Evolutionary conservation across 768 basidiomycete genomes (phyloP), one percentile per base, ranked within the genome.

Genomic region (Mrakia gelida): DNA sequence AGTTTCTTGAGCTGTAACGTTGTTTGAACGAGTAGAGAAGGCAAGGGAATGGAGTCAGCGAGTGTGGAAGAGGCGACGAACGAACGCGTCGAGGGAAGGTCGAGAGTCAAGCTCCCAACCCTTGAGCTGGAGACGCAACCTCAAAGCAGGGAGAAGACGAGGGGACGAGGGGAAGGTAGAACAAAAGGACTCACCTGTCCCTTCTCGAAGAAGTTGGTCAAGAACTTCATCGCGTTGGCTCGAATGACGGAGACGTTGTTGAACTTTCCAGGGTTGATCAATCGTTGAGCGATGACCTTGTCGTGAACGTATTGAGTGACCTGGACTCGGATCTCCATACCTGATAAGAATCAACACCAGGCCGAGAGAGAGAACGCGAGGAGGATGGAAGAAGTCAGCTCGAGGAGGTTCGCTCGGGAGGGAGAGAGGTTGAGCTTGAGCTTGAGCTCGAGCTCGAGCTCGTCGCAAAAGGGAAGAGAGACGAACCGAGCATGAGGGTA

Each of bases 141-240:
- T n/a, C n/a, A n/a, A n/a, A n/a, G n/a, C n/a, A n/a, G n/a, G n/a
- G n/a, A n/a, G n/a, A n/a, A n/a, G n/a, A n/a, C n/a, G n/a, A n/a
- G n/a, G n/a, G n/a, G n/a, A n/a, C 38, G 59, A 26, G 59, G 9
- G 8, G 30, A 28, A 11, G 34, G 28, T 5, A n/a, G 16, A 10
- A 30, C 23, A 1, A 10, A 2, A 16, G 30, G 15, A 82, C 85
- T 78, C 71, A 86, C 85, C 82, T 96, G 96, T 77, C 91, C 91
- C 83, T 95, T 95, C 32, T 88, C 83, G 84, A 99, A 97, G 85
- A 94, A 98, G 85, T 98, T 98, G 9, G 95, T 92, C 75, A 98
- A 88, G 84, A 98, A 98, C 86, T 98, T 98, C 95, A 98, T 98
- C 68, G 94, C 92, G 84, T 99, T 99, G 21, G 93, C 95, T 71